Percentiles rank a stretch among this genome's conserved stretches.
Evolutionary conservation across 192 early-diverging fungal species (phyloP).

Genomic region (Rhizophagus clarus): DNA sequence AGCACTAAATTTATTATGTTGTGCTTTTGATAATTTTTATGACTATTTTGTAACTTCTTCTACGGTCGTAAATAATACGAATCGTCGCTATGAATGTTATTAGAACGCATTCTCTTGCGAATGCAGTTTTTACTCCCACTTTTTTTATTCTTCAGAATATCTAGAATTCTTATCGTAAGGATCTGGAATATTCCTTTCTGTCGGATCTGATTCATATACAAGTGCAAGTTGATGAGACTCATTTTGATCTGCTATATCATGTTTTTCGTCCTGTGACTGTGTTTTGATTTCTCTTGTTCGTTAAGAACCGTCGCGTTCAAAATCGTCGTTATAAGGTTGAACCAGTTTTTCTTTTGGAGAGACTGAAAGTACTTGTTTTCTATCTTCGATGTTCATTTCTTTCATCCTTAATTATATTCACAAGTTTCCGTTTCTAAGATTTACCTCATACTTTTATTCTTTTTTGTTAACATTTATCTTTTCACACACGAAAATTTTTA

Average conservation of each 20-base stretch:
- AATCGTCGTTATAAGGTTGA: neutral
- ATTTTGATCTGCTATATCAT: neutral
- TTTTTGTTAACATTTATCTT: no score
- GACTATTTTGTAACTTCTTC: neutral
- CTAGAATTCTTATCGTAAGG: neutral
- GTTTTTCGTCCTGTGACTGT: neutral
- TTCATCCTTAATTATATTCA: neutral
- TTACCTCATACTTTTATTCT: no score
- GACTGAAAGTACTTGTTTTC: neutral
- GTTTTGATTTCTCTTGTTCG: neutral
- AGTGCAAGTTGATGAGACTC: neutral
- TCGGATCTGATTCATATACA: neutral
- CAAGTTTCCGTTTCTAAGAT: no score
- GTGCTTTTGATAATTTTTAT: no score
- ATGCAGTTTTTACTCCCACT: neutral
- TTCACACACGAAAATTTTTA: no score
- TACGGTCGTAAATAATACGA: constrained; percentile 6
- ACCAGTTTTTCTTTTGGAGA: neutral
- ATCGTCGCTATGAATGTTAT: neutral
- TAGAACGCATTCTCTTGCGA: constrained; percentile 1
- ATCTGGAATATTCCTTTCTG: neutral
- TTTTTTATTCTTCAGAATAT: constrained; percentile 2
- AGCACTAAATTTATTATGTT: no score
- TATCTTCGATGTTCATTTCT: neutral
- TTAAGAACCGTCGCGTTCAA: neutral